Percentiles rank a stretch among this genome's conserved stretches.
These are phyloP conservation scores for Casaregolazyma suthepensis DNA, from an alignment of 1,139 yeast species.

Conservation along the genomic window DNA sequence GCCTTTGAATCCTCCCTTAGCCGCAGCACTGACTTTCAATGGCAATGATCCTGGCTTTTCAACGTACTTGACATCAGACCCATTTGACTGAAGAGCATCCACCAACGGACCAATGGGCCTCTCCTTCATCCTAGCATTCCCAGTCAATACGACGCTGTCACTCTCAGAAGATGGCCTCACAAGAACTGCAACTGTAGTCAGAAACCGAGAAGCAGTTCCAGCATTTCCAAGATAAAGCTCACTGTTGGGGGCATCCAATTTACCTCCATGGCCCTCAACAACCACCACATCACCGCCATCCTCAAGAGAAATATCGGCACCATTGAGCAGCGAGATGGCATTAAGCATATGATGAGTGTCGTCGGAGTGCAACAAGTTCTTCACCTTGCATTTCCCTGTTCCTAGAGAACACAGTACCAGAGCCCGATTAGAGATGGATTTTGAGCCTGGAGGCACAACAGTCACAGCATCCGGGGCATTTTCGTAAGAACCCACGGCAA, in stretches of 20 bases:
- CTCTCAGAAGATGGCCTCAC: constrained; percentile 45
- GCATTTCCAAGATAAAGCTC: constrained; percentile 91
- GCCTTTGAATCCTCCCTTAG: constrained; percentile 59
- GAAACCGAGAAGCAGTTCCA: constrained; percentile 94
- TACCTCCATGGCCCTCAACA: constrained; percentile 82
- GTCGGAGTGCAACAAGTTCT: constrained; percentile 84
- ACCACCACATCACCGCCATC: constrained; percentile 88
- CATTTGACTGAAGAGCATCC: constrained; percentile 78
- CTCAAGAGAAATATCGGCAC: constrained; percentile 69
- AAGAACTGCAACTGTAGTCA: constrained; percentile 84
- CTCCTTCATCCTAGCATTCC: constrained; percentile 95
- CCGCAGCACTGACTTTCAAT: constrained; percentile 59
- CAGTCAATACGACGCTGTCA: constrained; percentile 59
- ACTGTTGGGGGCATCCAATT: constrained; percentile 50
- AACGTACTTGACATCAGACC: constrained; percentile 64
- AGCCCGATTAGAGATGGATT: constrained; percentile 94
- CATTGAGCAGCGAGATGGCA: constrained; percentile 73
- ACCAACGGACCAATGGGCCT: constrained; percentile 97
- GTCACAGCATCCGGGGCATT: constrained; percentile 42
- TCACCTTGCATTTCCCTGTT: constrained; percentile 72
- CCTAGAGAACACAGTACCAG: constrained; percentile 89
- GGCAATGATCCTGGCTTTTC: constrained; percentile 84
- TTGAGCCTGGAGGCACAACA: constrained; percentile 90
- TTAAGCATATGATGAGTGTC: constrained; percentile 93
- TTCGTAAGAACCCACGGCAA: constrained; percentile 45